These are phyloP conservation scores for Zygoascus sp. DNA, from an alignment of 1,139 yeast genomes.

Conservation along the genomic window DNA sequence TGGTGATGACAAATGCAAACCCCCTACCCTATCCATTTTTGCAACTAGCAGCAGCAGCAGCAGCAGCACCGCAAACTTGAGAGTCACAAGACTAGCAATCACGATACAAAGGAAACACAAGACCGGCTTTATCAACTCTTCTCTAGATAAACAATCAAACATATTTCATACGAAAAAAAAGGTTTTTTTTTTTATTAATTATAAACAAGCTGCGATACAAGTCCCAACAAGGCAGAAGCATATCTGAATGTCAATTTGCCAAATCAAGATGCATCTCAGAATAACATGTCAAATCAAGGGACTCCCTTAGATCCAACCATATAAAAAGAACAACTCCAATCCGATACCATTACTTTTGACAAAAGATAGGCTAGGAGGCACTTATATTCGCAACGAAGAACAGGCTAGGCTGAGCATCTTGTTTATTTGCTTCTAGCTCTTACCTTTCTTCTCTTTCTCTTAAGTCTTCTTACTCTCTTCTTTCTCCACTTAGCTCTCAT, in stretches of 20 bases:
- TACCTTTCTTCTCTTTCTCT: conserved; percentile 99
- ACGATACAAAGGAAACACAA: neutral
- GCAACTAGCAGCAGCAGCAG: too few relatives aligned
- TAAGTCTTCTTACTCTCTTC: conserved; percentile 99
- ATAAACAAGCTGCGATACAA: conserved; percentile 10
- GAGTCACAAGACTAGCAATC: neutral
- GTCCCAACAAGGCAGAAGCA: conserved; percentile 4
- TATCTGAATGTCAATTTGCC: conserved; percentile 6
- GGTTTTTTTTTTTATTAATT: conserved; percentile 10
- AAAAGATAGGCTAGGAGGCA: neutral
- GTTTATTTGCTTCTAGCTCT: conserved; percentile 69
- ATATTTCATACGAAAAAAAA: conserved; percentile 2
- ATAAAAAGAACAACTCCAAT: neutral
- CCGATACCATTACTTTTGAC: conserved; percentile 7
- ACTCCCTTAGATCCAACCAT: conserved; percentile 8
- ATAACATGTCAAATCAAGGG: conserved; percentile 3
- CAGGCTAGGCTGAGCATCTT: conserved; percentile 6
- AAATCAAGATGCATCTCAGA: conserved; percentile 3
- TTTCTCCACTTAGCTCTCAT: conserved; percentile 70
- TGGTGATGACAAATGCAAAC: too few relatives aligned
- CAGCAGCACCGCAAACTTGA: too few relatives aligned
- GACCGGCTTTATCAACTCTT: too few relatives aligned
- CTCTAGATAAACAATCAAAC: neutral
- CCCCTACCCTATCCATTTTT: too few relatives aligned
- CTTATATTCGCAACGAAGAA: conserved; percentile 2